These are phyloP conservation scores for Diaporthe sp. DNA, from an alignment of 2,329 filamentous ascomycete species.

Conservation along the genomic window DNA sequence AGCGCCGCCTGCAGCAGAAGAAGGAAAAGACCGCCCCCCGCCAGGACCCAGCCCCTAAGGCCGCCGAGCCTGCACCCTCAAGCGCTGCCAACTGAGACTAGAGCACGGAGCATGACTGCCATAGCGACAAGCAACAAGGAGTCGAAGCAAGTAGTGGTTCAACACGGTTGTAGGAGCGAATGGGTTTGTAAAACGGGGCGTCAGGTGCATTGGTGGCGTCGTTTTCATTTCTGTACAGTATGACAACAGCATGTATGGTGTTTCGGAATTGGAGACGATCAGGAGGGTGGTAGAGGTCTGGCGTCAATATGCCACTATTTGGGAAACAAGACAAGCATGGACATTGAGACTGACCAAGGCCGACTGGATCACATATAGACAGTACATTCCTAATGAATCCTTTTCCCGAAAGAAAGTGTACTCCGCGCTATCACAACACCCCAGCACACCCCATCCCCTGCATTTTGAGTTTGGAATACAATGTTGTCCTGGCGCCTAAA, in stretches of 20 bases:
- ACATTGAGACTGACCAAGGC: background rate
- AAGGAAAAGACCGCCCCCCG: constrained; percentile 53
- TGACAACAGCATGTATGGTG: constrained; percentile 32
- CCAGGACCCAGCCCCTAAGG: constrained; percentile 43
- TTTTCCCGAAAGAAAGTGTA: constrained; percentile 6
- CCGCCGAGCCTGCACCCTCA: constrained; percentile 40
- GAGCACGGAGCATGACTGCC: background rate
- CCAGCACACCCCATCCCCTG: background rate
- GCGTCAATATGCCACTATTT: background rate
- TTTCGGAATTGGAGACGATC: background rate
- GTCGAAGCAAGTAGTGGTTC: background rate
- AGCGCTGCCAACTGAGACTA: constrained; percentile 18
- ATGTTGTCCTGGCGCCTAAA: background rate
- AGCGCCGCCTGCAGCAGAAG: constrained; percentile 66
- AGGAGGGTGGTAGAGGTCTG: background rate
- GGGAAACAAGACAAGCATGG: background rate
- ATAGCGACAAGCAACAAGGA: constrained; percentile 10
- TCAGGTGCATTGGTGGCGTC: constrained; percentile 35
- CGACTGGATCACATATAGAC: constrained; percentile 21
- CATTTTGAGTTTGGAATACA: background rate
- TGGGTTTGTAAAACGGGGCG: constrained; percentile 12
- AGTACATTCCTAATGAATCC: constrained; percentile 22
- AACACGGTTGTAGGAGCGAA: background rate
- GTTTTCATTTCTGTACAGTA: constrained; percentile 24
- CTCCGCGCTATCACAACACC: constrained; percentile 14